Evolutionary conservation across 257 asterid species (phyloP), one percentile per base, ranked within the genome.

Genomic region (Avicennia marina): DNA sequence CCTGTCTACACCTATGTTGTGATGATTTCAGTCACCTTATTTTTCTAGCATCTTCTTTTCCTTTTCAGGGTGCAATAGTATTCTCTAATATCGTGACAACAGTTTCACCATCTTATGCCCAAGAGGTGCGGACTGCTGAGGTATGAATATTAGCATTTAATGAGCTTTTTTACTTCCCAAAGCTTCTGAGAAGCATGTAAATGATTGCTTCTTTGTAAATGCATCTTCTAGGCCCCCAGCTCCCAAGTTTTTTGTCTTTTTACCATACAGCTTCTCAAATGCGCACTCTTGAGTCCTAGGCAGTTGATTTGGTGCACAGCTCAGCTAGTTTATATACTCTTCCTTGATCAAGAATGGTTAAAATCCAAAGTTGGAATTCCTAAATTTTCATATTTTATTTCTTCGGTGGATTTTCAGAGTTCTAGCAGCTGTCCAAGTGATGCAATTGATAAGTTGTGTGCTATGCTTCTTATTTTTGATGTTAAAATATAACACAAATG

Each of bases 41-140:
- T 61, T 36, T 44, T 16, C 38, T 40, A n/a, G 8, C 18, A 4
- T 52, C 25, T 44, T 44, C 25, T 52, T 31, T 49, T 36, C 12
- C 58, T 75, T 67, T 53, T 50, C 83, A 91, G 98, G 98, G 98
- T 39, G 98, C 97, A 67, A 72, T 91, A 67, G 98, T 88, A 66
- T 91, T 83, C 76, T 91, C 97, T 47, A 91, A 91, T 75, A 88
- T 91, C 67, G 97, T 91, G 66, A 88, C 95, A 40, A 88, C 97
- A 27, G 98, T 91, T 79, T 91, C 98, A 68, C 97, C 95, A 59
- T 83, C 98, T 67, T 91, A 91, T 74, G 93, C 98, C 53, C 94
- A 80, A 72, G 98, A 91, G 78, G 95, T 84, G 63, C 90, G 78
- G 61, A 69, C 82, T 58, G 64, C 80, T 26, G 86, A 88, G 98